A percentile compares a stretch with the other conserved stretches of the same genome.
Conservation (phyloP, 2,329 filamentous ascomycete species). For the Podosphaera leucotricha region DNA sequence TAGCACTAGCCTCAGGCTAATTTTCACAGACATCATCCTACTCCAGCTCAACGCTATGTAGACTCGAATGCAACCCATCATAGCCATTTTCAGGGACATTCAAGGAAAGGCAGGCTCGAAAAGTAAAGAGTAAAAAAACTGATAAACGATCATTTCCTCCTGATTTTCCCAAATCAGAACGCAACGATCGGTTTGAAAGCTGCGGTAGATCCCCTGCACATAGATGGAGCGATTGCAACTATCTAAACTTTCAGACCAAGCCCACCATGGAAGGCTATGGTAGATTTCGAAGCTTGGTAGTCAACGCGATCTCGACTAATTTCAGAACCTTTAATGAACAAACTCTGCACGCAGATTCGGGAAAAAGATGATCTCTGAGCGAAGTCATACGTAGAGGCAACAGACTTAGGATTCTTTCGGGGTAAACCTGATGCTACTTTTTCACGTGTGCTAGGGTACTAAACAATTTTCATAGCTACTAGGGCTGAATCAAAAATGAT, state of each 20-base stretch:
- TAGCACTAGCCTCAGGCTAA: not conserved
- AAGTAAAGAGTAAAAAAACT: not conserved
- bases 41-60: not conserved
- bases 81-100: not conserved
- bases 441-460: too few species aligned
- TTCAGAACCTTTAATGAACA: not conserved
- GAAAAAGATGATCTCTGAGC: not conserved
- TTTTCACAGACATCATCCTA: not conserved
- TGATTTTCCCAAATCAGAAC: not conserved
- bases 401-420: not conserved
- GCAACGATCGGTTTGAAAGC: not conserved
- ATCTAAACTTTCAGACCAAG: not conserved
- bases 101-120: not conserved
- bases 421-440: not conserved
- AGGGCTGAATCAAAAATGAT: too few species aligned
- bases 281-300: not conserved
- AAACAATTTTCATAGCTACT: too few species aligned
- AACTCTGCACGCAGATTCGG: not conserved
- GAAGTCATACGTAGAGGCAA: not conserved
- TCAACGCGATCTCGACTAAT: not conserved
- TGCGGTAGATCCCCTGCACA: slow-evolving; percentile 1
- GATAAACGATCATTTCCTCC: not conserved
- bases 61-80: not conserved
- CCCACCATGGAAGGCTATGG: not conserved
- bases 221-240: not conserved